phyloP scores from a whole-genome alignment of 306 rosid genomes.

The Prinsepia uniflora region DNA sequence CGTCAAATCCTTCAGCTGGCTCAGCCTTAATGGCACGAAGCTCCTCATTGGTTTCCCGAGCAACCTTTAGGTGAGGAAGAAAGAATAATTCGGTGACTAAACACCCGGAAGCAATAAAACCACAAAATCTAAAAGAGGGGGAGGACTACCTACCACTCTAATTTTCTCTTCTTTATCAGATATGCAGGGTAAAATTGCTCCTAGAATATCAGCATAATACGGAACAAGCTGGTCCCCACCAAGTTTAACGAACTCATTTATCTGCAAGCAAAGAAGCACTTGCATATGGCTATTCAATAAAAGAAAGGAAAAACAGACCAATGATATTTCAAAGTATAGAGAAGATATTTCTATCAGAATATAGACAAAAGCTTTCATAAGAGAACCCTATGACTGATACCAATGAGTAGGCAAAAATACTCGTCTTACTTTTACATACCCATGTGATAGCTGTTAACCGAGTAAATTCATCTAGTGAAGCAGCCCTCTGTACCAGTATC shows the following conservation, averaged over 20 bases:
- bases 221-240: slow-evolving; percentile 99
- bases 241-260: slow-evolving; percentile 93
- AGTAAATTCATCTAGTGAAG: slow-evolving; percentile 85
- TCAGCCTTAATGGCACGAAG: slow-evolving; percentile 73
- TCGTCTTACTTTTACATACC: slow-evolving; percentile 45
- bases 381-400: background rate
- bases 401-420: background rate
- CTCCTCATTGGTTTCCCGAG: slow-evolving; percentile 96
- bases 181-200: slow-evolving; percentile 95
- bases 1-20: slow-evolving; percentile 85
- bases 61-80: slow-evolving; percentile 49
- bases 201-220: slow-evolving; percentile 90
- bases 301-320: slow-evolving; percentile 3
- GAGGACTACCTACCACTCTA: slow-evolving; percentile 69
- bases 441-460: slow-evolving; percentile 93
- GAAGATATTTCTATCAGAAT: background rate
- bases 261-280: slow-evolving; percentile 45
- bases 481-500: slow-evolving; percentile 92
- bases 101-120: background rate
- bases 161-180: slow-evolving; percentile 99
- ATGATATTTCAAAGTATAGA: background rate
- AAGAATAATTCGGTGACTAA: background rate
- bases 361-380: background rate
- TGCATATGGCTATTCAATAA: slow-evolving; percentile 8
- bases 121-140: background rate